Evolutionary conservation across 768 basidiomycete genomes (phyloP).

Genomic region (Cantharellus cinnabarinus): DNA sequence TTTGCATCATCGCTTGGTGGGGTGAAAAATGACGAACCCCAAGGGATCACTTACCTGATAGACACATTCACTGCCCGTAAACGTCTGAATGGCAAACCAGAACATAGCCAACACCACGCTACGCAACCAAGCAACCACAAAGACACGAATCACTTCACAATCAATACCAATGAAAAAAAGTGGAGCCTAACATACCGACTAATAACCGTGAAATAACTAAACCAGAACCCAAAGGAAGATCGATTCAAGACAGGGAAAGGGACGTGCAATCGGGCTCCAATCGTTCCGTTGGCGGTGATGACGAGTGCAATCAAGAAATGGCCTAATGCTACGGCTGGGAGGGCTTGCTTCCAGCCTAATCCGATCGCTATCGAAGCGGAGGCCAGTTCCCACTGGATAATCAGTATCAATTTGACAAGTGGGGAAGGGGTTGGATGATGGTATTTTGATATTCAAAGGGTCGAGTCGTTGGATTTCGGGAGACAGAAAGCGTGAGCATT

Average conservation of each 20-base stretch:
- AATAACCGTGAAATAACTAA: slow-evolving; percentile 70
- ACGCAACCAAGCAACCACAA: background rate
- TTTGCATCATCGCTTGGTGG: too few relatives aligned
- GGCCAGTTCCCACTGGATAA: slow-evolving; percentile 27
- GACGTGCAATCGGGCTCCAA: slow-evolving; percentile 42
- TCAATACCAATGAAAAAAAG: background rate
- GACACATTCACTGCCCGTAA: slow-evolving; percentile 16
- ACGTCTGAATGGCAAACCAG: slow-evolving; percentile 46
- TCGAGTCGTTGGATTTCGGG: slow-evolving; percentile 33
- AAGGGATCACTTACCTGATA: slow-evolving; percentile 25
- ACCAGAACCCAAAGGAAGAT: slow-evolving; percentile 77
- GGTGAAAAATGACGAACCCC: too few relatives aligned
- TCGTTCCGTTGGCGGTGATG: slow-evolving; percentile 60
- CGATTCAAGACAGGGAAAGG: slow-evolving; percentile 63
- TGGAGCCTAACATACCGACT: slow-evolving; percentile 24
- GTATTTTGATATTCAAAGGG: slow-evolving; percentile 30
- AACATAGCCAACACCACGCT: slow-evolving; percentile 50
- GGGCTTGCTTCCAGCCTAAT: slow-evolving; percentile 52
- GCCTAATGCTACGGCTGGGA: slow-evolving; percentile 49
- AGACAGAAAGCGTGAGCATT: slow-evolving; percentile 48
- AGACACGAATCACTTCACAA: background rate
- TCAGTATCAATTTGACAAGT: background rate
- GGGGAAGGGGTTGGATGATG: background rate
- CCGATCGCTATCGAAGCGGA: slow-evolving; percentile 55
- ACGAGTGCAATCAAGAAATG: slow-evolving; percentile 51